Percentiles rank a stretch among this genome's conserved stretches.
Evolutionary conservation across 148 eudicot species (phyloP).

Genomic region (Mesembryanthemum crystallinum): DNA sequence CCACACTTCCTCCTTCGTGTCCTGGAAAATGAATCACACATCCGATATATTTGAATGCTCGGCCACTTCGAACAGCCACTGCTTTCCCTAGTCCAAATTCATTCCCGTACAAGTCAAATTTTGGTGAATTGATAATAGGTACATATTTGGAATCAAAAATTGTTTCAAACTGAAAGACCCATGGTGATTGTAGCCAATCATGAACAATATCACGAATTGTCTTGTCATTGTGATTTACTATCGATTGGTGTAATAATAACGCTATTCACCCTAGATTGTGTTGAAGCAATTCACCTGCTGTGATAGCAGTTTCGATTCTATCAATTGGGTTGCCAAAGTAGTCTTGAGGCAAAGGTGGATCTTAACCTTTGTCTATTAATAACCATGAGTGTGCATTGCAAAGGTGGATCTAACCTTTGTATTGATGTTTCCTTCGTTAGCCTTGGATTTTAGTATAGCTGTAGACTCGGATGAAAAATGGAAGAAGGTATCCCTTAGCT

Average conservation of each 20-base stretch:
- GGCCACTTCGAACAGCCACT: slow-evolving; percentile 56
- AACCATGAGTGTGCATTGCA: slow-evolving; percentile 56
- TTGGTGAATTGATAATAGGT: slow-evolving; percentile 65
- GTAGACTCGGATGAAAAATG: slow-evolving; percentile 61
- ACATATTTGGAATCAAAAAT: slow-evolving; percentile 31
- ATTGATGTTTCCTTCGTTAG: slow-evolving; percentile 30
- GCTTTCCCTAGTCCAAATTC: slow-evolving; percentile 80
- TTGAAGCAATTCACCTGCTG: slow-evolving; percentile 42
- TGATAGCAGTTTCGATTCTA: slow-evolving; percentile 19
- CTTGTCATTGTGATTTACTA: slow-evolving; percentile 41
- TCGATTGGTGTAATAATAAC: slow-evolving; percentile 31
- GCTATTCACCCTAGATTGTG: slow-evolving; percentile 54
- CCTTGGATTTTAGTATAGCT: slow-evolving; percentile 46
- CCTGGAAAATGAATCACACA: slow-evolving; percentile 62
- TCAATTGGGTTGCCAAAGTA: slow-evolving; percentile 71
- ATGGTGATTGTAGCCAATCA: slow-evolving; percentile 13
- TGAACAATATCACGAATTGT: neutral
- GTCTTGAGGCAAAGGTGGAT: slow-evolving; percentile 46
- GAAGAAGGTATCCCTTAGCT: slow-evolving; percentile 51
- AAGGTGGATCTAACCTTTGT: slow-evolving; percentile 51
- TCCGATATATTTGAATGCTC: slow-evolving; percentile 57
- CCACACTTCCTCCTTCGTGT: slow-evolving; percentile 50
- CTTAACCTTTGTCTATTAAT: slow-evolving; percentile 60
- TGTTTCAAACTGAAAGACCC: neutral
- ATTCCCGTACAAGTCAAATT: slow-evolving; percentile 71